phyloP scores from a whole-genome alignment of 1,284 basidiomycete species.

The Boletellus dicymbophilus region DNA sequence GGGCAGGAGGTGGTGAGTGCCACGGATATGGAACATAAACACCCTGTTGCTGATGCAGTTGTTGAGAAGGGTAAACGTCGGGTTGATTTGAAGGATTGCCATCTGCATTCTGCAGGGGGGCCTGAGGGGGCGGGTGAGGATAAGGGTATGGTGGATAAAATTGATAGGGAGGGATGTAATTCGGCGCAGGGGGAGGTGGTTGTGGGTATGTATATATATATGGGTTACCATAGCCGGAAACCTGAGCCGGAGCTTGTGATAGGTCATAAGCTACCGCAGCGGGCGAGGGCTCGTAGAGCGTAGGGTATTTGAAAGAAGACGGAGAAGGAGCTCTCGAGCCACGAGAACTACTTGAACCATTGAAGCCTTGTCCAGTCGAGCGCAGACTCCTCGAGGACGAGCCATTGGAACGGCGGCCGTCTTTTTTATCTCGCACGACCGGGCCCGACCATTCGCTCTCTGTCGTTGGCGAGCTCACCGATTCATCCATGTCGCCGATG shows the following conservation, averaged over 20 bases:
- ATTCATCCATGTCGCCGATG: constrained; percentile 63
- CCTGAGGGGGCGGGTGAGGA: constrained; percentile 29
- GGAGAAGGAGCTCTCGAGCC: constrained; percentile 73
- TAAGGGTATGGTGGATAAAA: constrained; percentile 41
- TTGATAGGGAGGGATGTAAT: constrained; percentile 40
- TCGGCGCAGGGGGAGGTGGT: constrained; percentile 28
- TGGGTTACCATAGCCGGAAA: constrained; percentile 38
- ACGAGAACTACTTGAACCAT: constrained; percentile 61
- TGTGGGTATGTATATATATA: constrained; percentile 43
- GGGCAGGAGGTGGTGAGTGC: constrained; percentile 29
- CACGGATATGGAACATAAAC: constrained; percentile 45
- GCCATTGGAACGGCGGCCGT: constrained; percentile 48
- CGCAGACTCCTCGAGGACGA: constrained; percentile 59
- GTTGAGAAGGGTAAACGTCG: constrained; percentile 36
- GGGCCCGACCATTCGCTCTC: constrained; percentile 81
- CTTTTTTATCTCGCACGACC: constrained; percentile 53
- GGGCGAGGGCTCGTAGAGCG: constrained; percentile 64
- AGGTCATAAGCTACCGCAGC: constrained; percentile 49
- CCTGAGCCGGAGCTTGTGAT: constrained; percentile 41
- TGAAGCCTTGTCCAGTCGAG: constrained; percentile 49
- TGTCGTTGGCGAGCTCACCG: constrained; percentile 66
- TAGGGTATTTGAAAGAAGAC: constrained; percentile 64
- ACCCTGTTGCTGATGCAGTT: constrained; percentile 35
- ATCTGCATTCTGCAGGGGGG: constrained; percentile 36
- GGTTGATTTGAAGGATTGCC: constrained; percentile 29